Conservation (phyloP, 441 rosid species). For the California macrophylla region DNA sequence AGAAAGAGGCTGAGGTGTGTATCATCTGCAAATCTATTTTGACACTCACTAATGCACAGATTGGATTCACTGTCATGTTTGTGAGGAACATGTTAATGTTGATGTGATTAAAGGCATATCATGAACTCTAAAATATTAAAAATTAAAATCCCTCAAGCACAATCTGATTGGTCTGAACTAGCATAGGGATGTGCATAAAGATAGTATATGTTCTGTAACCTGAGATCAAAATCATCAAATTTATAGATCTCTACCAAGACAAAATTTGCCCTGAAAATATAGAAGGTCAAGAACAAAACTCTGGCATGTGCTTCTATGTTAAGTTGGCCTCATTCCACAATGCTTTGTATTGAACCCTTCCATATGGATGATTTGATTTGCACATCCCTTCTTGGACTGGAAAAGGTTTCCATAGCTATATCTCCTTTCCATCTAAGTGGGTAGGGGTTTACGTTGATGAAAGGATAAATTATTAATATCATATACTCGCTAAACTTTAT, state of each 20-base stretch:
- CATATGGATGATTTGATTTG: not conserved
- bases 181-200: not conserved
- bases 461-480: not conserved
- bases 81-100: not conserved
- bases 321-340: not conserved
- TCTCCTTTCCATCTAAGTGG: not conserved
- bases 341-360: not conserved
- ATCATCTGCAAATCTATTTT: conserved; percentile 1
- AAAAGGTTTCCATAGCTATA: not conserved
- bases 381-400: not conserved
- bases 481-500: not conserved
- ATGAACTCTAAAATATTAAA: not conserved
- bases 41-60: not conserved
- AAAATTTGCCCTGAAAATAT: not conserved
- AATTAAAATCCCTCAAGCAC: not conserved
- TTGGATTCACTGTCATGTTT: not conserved
- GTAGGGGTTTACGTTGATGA: not conserved
- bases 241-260: not conserved
- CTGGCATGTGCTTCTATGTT: not conserved
- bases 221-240: not conserved
- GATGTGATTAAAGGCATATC: not conserved
- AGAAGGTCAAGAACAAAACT: not conserved
- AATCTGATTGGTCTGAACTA: not conserved
- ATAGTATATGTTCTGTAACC: not conserved
- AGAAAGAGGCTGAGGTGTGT: conserved; percentile 69